phyloP scores from a whole-genome alignment of 768 basidiomycete species.

The Candolleomyces aberdarensis region DNA sequence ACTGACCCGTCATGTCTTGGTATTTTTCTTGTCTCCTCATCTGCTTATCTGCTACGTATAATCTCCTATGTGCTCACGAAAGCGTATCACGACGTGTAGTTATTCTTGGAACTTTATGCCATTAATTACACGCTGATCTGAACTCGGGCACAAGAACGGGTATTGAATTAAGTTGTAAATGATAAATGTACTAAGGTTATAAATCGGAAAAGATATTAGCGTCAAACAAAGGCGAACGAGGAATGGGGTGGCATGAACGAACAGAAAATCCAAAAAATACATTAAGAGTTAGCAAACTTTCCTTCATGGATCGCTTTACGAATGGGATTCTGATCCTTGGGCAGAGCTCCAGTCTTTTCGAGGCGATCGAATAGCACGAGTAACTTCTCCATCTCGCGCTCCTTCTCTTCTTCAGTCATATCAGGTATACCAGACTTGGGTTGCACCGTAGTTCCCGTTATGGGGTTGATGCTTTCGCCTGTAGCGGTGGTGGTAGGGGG shows the following conservation, averaged over 20 bases:
- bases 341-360: slow-evolving; percentile 70
- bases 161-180: not conserved
- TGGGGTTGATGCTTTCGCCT: slow-evolving; percentile 69
- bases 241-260: not conserved
- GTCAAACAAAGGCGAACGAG: not conserved
- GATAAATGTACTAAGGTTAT: slow-evolving; percentile 8
- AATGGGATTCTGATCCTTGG: slow-evolving; percentile 66
- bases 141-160: not conserved
- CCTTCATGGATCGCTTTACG: slow-evolving; percentile 59
- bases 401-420: slow-evolving; percentile 97
- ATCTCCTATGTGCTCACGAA: too few relatives aligned
- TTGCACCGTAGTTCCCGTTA: slow-evolving; percentile 70
- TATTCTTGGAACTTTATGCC: too few relatives aligned
- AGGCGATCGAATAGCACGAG: slow-evolving; percentile 90
- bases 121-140: too few relatives aligned
- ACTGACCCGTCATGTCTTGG: not conserved
- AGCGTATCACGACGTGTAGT: too few relatives aligned
- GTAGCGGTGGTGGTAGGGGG: slow-evolving; percentile 31
- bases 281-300: slow-evolving; percentile 15
- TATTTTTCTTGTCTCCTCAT: not conserved
- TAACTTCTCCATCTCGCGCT: slow-evolving; percentile 86
- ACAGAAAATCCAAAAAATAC: not conserved
- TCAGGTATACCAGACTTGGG: slow-evolving; percentile 36
- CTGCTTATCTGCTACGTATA: not conserved
- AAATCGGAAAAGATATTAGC: not conserved